A percentile compares a stretch with the other conserved stretches of the same genome.
phyloP scores from a whole-genome alignment of 345 rosid species.

The Hibiscus mutabilis region DNA sequence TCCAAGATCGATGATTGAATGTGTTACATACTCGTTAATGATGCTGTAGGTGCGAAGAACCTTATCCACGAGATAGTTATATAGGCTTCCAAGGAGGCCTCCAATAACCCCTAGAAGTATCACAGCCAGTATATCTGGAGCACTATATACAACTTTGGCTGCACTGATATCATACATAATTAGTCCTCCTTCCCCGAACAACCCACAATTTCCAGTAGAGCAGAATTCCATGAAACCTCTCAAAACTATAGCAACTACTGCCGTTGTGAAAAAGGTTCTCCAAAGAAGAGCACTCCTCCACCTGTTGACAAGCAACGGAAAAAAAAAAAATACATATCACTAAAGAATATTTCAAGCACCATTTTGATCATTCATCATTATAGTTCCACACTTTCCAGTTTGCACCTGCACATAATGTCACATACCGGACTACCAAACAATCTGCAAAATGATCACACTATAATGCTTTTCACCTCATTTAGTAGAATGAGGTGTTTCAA shows the following conservation, averaged over 20 bases:
- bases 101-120: constrained; percentile 48
- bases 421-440: not conserved
- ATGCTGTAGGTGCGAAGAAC: constrained; percentile 59
- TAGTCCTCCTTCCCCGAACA: constrained; percentile 63
- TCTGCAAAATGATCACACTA: not conserved
- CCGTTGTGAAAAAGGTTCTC: constrained; percentile 73
- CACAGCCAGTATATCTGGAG: constrained; percentile 47
- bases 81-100: constrained; percentile 59
- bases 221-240: constrained; percentile 51
- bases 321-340: not conserved
- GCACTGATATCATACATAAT: constrained; percentile 62
- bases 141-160: constrained; percentile 25
- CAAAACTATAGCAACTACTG: constrained; percentile 65
- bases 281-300: constrained; percentile 78
- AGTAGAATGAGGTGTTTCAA: not conserved
- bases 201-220: constrained; percentile 43
- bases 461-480: not conserved
- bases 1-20: not conserved
- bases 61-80: constrained; percentile 53
- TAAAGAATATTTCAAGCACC: not conserved
- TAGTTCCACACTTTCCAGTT: not conserved
- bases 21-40: constrained; percentile 45
- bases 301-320: constrained; percentile 22
- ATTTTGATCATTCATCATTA: not conserved
- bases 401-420: not conserved